A percentile compares a stretch with the other conserved stretches of the same genome.
These are phyloP conservation scores for Sporothrix euskadiensis DNA, from an alignment of 2,329 filamentous ascomycete species.

Conservation along the genomic window DNA sequence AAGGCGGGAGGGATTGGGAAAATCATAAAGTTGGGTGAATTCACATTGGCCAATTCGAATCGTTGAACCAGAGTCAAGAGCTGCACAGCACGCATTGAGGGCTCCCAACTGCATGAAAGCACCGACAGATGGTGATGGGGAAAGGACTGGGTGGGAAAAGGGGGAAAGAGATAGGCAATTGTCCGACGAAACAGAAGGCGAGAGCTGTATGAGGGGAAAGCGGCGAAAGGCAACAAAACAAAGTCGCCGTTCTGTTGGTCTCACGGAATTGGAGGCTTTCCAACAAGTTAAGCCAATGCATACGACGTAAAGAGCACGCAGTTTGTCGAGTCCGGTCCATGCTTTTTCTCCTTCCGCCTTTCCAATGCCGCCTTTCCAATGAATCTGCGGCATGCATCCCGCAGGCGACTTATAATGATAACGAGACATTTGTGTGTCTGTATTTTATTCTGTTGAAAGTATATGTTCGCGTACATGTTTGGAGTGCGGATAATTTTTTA, in stretches of 20 bases:
- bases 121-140: neutral
- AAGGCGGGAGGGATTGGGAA: neutral
- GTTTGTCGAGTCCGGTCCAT: neutral
- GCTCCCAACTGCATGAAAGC: neutral
- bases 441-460: neutral
- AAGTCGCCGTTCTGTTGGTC: neutral
- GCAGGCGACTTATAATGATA: neutral
- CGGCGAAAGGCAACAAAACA: neutral
- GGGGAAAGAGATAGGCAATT: neutral
- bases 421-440: neutral
- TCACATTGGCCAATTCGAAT: conserved; percentile 12
- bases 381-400: neutral
- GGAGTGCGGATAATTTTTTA: neutral
- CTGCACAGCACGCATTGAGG: neutral
- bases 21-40: neutral
- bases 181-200: neutral
- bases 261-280: neutral
- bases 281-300: neutral
- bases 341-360: neutral
- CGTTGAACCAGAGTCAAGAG: neutral
- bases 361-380: neutral
- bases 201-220: neutral
- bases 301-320: neutral
- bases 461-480: neutral
- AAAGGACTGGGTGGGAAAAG: neutral